Conservation (phyloP, 192 early-diverging fungal genomes). For the Umbelopsis isabellina region DNA sequence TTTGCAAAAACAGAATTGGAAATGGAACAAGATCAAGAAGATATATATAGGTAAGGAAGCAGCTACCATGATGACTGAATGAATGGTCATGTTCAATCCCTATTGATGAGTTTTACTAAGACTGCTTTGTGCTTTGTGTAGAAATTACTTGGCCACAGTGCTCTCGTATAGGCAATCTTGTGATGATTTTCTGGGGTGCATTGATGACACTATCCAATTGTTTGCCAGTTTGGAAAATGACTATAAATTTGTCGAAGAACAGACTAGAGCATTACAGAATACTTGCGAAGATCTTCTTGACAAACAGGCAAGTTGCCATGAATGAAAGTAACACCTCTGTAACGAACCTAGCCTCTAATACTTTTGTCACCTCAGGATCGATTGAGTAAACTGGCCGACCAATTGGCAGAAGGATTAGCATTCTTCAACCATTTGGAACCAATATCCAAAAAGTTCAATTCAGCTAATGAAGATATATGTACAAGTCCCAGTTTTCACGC, state of each 20-base stretch:
- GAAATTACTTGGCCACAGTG: constrained; percentile 65
- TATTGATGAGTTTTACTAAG: neutral
- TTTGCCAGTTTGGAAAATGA: constrained; percentile 67
- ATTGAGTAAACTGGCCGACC: constrained; percentile 59
- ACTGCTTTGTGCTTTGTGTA: constrained; percentile 25
- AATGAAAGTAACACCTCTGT: neutral
- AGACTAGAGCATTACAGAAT: constrained; percentile 75
- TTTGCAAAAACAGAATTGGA: constrained; percentile 78
- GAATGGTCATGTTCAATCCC: constrained; percentile 5
- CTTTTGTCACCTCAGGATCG: constrained; percentile 47
- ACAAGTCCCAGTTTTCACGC: constrained; percentile 78
- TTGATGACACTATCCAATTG: constrained; percentile 57
- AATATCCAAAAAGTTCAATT: constrained; percentile 75
- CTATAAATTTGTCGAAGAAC: constrained; percentile 80
- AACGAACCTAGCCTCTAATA: neutral
- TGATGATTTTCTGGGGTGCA: constrained; percentile 64
- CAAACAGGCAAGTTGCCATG: constrained; percentile 52
- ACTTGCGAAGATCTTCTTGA: constrained; percentile 80
- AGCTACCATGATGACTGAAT: neutral
- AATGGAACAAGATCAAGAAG: constrained; percentile 88
- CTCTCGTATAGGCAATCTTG: constrained; percentile 63
- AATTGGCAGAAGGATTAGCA: constrained; percentile 61
- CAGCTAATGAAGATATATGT: constrained; percentile 86
- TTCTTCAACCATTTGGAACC: constrained; percentile 89
- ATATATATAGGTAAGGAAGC: constrained; percentile 70